Evolutionary conservation across 306 rosid genomes (phyloP).

Genomic region (Lupinus albus): DNA sequence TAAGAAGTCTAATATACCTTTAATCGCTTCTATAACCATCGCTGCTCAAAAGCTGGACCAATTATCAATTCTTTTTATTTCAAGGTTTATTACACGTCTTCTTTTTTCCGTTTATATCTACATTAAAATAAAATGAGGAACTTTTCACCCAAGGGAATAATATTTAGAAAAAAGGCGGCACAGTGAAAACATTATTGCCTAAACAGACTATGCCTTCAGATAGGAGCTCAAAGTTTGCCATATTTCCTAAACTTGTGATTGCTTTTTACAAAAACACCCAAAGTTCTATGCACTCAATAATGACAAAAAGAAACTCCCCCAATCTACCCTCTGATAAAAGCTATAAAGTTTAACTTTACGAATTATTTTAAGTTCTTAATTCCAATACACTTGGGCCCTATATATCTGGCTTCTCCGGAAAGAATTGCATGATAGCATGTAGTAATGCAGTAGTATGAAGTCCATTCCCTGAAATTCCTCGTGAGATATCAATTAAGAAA

Average conservation of each 20-base stretch:
- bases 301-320: conserved; percentile 1
- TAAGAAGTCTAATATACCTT: not conserved
- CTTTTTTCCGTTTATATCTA: not conserved
- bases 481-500: not conserved
- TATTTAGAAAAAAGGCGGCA: too few species aligned
- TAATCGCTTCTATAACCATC: not conserved
- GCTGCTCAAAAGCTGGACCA: not conserved
- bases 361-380: conserved; percentile 2
- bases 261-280: not conserved
- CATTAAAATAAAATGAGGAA: conserved; percentile 17
- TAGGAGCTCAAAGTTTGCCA: not conserved
- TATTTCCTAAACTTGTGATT: not conserved
- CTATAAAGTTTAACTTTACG: conserved; percentile 14
- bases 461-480: conserved; percentile 14
- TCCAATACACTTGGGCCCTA: conserved; percentile 14
- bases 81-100: not conserved
- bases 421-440: not conserved
- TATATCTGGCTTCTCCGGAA: conserved; percentile 4
- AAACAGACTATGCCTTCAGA: too few species aligned
- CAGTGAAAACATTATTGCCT: too few species aligned
- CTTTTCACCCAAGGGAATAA: not conserved
- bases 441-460: not conserved
- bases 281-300: conserved; percentile 1
- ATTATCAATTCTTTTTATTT: not conserved
- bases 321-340: not conserved